These are phyloP conservation scores for Schizophyllum commune DNA, from an alignment of 1,284 basidiomycete genomes.

Conservation along the genomic window DNA sequence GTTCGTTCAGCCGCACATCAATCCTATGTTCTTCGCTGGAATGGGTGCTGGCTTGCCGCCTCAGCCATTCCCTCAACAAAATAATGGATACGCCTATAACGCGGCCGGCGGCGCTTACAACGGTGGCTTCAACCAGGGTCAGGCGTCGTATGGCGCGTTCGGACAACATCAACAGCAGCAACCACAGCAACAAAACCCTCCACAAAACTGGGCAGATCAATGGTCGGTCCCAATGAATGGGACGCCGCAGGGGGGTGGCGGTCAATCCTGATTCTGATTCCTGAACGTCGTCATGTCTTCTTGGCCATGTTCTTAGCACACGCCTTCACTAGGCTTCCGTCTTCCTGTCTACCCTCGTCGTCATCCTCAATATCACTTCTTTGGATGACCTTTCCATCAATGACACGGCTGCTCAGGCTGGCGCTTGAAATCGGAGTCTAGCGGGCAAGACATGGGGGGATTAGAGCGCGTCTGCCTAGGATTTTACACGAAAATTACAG, in stretches of 20 bases:
- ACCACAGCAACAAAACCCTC: neutral
- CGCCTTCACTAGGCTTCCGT: neutral
- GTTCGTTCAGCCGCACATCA: constrained; percentile 73
- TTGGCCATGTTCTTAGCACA: too few relatives aligned
- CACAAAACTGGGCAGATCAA: neutral
- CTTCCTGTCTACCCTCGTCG: neutral
- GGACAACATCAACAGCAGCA: neutral
- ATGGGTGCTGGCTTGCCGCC: neutral
- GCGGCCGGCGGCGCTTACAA: neutral
- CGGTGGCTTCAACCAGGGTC: constrained; percentile 14
- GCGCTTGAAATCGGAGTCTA: too few relatives aligned
- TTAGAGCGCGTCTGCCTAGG: too few relatives aligned
- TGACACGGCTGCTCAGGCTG: too few relatives aligned
- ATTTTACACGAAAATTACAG: too few relatives aligned
- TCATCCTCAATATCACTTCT: neutral
- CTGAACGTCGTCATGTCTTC: too few relatives aligned
- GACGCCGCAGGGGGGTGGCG: neutral
- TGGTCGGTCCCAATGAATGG: neutral
- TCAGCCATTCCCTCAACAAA: neutral
- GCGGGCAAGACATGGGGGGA: too few relatives aligned
- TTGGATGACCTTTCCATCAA: neutral
- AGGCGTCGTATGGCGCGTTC: neutral
- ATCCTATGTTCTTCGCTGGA: constrained; percentile 49
- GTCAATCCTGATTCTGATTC: too few relatives aligned
- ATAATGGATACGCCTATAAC: constrained; percentile 10